These are phyloP conservation scores for Carpinus fangiana DNA, from an alignment of 306 rosid species.

Conservation along the genomic window DNA sequence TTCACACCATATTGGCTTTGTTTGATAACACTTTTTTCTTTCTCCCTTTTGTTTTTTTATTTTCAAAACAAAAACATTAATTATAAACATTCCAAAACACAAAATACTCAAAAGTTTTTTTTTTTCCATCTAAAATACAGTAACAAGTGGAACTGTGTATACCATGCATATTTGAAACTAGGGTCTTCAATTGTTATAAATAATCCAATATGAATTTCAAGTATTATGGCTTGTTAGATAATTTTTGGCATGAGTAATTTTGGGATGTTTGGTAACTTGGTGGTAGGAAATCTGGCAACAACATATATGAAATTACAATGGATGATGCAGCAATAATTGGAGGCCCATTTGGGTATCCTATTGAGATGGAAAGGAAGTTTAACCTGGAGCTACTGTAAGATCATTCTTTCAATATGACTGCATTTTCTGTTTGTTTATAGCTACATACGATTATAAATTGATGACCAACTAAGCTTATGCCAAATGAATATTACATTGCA, in stretches of 20 bases:
- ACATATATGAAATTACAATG: constrained; percentile 63
- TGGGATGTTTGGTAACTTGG: not conserved
- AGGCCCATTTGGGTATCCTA: constrained; percentile 78
- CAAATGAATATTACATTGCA: constrained; percentile 33
- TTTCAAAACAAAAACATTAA: too few species aligned
- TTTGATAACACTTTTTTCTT: too few species aligned
- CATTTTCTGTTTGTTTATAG: constrained; percentile 14
- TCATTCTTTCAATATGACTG: constrained; percentile 18
- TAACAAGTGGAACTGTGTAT: too few species aligned
- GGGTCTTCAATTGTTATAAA: not conserved
- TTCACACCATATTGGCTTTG: too few species aligned
- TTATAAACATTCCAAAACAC: too few species aligned
- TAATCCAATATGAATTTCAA: too few species aligned
- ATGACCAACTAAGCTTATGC: not conserved
- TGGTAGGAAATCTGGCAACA: constrained; percentile 57
- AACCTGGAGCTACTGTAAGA: constrained; percentile 74
- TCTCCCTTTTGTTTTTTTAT: too few species aligned
- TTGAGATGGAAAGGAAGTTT: constrained; percentile 68
- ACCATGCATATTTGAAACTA: not conserved
- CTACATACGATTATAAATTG: not conserved
- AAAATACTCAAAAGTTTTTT: too few species aligned
- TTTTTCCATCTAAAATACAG: too few species aligned
- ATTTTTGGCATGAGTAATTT: too few species aligned
- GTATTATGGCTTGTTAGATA: too few species aligned
- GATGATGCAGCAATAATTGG: constrained; percentile 88